Conservation (phyloP, 805 yeast species). For the Kuraishia hungarica region DNA sequence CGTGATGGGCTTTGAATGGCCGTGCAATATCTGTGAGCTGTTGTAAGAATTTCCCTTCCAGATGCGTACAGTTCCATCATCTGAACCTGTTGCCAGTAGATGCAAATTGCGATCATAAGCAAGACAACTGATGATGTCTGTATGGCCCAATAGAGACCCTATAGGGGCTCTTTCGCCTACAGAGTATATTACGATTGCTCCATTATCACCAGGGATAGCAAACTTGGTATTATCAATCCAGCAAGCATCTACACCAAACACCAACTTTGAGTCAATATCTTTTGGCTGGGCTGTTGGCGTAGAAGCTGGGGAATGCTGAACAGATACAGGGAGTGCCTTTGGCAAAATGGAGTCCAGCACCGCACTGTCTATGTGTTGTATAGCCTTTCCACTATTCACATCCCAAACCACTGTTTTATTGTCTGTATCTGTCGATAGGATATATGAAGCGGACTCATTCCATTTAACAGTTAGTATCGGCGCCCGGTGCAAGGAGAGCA, state of each 20-base stretch:
- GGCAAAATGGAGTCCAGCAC: constrained; percentile 13
- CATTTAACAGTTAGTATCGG: constrained; percentile 53
- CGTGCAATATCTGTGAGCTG: constrained; percentile 36
- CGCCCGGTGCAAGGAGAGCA: constrained; percentile 40
- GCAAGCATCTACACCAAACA: constrained; percentile 45
- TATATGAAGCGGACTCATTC: constrained; percentile 44
- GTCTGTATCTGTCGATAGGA: constrained; percentile 53
- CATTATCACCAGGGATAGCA: constrained; percentile 56
- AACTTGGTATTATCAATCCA: constrained; percentile 70
- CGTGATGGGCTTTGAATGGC: constrained; percentile 52
- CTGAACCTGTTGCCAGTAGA: constrained; percentile 66
- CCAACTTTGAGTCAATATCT: neutral
- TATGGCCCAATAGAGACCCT: constrained; percentile 58
- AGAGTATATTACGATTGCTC: constrained; percentile 48
- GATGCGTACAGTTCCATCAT: constrained; percentile 62
- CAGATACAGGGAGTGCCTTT: neutral
- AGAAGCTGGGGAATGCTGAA: constrained; percentile 1
- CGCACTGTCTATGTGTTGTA: constrained; percentile 33
- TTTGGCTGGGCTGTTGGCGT: neutral
- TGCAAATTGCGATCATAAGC: constrained; percentile 42
- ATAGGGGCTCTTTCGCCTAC: constrained; percentile 36
- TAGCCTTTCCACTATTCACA: constrained; percentile 38
- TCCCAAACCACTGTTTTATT: constrained; percentile 61
- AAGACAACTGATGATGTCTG: constrained; percentile 46
- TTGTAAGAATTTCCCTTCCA: constrained; percentile 65